Percentiles rank a stretch among this genome's conserved stretches.
Evolutionary conservation across 2,329 filamentous ascomycete genomes (phyloP).

Genomic region (Aspergillus quadricinctus): DNA sequence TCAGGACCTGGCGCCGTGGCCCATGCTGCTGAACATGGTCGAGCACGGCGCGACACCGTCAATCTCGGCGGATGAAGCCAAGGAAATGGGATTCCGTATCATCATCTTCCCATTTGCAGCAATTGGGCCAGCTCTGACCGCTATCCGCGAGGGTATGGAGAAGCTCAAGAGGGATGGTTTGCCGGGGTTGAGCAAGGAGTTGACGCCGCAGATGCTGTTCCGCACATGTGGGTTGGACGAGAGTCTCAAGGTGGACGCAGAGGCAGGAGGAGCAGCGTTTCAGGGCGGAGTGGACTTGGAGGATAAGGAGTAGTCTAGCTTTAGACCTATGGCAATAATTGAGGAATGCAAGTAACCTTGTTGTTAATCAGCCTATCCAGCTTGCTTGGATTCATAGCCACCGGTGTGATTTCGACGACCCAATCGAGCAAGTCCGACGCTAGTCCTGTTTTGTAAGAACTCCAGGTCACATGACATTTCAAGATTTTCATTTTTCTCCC

Average conservation of each 20-base stretch:
- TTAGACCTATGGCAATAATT: background rate
- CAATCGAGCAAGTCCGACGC: too few relatives aligned
- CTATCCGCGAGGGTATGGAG: conserved; percentile 34
- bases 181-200: conserved; percentile 23
- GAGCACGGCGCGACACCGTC: conserved; percentile 41
- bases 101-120: conserved; percentile 42
- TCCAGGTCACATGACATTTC: background rate
- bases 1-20: conserved; percentile 35
- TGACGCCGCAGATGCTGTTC: conserved; percentile 39
- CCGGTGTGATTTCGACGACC: too few relatives aligned
- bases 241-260: conserved; percentile 37
- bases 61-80: conserved; percentile 34
- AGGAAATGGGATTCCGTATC: conserved; percentile 39
- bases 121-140: conserved; percentile 34
- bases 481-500: background rate
- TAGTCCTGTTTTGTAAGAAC: background rate
- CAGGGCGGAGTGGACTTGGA: conserved; percentile 28
- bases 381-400: too few relatives aligned
- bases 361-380: background rate
- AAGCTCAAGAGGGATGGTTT: conserved; percentile 35
- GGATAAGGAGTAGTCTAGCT: background rate
- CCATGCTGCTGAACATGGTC: conserved; percentile 43
- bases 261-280: conserved; percentile 35
- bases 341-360: background rate
- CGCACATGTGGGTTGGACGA: conserved; percentile 42